Conservation (phyloP, 2,329 filamentous ascomycete genomes). For the Fusarium duplospermum region DNA sequence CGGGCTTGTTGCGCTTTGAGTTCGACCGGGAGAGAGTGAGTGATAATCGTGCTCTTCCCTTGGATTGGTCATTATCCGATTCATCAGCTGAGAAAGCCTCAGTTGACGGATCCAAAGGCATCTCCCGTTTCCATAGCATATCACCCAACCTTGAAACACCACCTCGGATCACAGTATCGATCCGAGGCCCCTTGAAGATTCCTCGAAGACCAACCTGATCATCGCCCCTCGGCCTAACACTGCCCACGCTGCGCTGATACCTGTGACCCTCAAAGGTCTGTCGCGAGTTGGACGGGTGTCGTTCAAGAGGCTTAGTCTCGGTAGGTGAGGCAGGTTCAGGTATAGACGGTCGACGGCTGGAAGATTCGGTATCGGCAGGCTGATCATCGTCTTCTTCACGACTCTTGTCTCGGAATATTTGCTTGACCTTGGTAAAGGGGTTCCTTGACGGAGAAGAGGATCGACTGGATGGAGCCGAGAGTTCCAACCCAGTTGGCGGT, state of each 20-base stretch:
- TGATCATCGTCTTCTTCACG: constrained; percentile 56
- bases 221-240: constrained; percentile 56
- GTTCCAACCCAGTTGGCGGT: constrained; percentile 69
- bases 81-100: constrained; percentile 60
- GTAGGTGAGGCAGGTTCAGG: constrained; percentile 41
- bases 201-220: constrained; percentile 61
- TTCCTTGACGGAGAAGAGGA: constrained; percentile 73
- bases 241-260: constrained; percentile 61
- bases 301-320: constrained; percentile 50
- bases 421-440: constrained; percentile 66
- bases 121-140: constrained; percentile 67
- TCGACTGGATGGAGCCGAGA: constrained; percentile 73
- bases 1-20: constrained; percentile 48
- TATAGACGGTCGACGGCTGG: constrained; percentile 40
- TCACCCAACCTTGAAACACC: constrained; percentile 68
- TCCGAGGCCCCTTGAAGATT: constrained; percentile 81
- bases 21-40: constrained; percentile 50
- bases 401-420: constrained; percentile 66
- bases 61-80: constrained; percentile 58
- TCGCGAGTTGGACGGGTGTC: constrained; percentile 43
- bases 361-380: constrained; percentile 50
- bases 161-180: constrained; percentile 76
- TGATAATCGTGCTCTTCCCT: constrained; percentile 54
- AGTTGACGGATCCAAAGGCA: constrained; percentile 45
- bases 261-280: constrained; percentile 61